A percentile compares a stretch with the other conserved stretches of the same genome.
These are phyloP conservation scores for Diaporthe caulivora DNA, from an alignment of 2,329 filamentous ascomycete species.

Conservation along the genomic window DNA sequence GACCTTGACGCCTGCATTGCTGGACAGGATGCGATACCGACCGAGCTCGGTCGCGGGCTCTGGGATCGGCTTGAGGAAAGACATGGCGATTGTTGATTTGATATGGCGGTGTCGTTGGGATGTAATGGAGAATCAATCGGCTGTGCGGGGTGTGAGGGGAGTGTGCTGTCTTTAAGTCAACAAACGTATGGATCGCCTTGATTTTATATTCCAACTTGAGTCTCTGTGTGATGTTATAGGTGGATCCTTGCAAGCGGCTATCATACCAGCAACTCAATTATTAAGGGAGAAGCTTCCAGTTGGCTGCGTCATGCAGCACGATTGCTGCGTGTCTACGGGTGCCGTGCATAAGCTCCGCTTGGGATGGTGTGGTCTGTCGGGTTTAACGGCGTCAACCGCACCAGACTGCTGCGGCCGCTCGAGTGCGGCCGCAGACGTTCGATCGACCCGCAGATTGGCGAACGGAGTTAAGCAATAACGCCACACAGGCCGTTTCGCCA, in stretches of 20 bases:
- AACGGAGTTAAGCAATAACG: background rate
- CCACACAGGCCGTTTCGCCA: too few relatives aligned
- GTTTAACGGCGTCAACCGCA: constrained; percentile 8
- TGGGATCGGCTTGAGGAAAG: constrained; percentile 54
- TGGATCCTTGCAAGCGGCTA: background rate
- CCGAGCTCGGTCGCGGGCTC: constrained; percentile 70
- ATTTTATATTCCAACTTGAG: background rate
- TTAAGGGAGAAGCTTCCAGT: background rate
- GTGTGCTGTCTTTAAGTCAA: background rate
- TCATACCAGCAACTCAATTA: background rate
- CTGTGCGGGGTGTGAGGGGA: background rate
- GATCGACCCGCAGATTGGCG: background rate
- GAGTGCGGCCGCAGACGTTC: background rate
- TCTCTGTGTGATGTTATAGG: background rate
- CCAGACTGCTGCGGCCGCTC: background rate
- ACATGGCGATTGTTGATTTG: constrained; percentile 40
- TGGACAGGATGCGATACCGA: constrained; percentile 75
- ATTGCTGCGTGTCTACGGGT: too few relatives aligned
- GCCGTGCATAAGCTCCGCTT: background rate
- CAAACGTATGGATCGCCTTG: background rate
- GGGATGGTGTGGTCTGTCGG: background rate
- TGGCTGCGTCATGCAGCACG: background rate
- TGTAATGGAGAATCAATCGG: background rate
- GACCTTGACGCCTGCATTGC: constrained; percentile 73
- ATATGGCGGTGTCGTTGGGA: background rate